phyloP scores from a whole-genome alignment of 495 filamentous ascomycete species.

The Choiromyces venosus region DNA sequence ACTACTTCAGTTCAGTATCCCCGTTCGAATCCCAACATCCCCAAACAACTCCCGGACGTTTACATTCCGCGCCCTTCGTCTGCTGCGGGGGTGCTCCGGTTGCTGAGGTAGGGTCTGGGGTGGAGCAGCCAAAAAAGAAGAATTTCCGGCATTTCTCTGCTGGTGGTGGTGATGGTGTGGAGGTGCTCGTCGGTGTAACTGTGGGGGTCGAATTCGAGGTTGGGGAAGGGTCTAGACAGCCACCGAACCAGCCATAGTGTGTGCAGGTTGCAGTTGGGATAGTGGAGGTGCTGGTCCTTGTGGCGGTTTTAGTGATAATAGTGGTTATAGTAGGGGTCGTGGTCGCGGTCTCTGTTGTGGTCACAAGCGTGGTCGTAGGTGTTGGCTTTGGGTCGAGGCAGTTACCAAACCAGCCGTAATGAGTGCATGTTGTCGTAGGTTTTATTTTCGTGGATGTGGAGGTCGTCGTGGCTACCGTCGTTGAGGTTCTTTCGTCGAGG shows the following conservation, averaged over 20 bases:
- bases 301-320: slow-evolving; percentile 38
- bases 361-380: slow-evolving; percentile 16
- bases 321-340: slow-evolving; percentile 45
- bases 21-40: slow-evolving; percentile 22
- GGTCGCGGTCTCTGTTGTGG: slow-evolving; percentile 32
- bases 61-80: slow-evolving; percentile 6
- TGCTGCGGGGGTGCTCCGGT: background rate
- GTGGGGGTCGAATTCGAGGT: slow-evolving; percentile 30
- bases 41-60: slow-evolving; percentile 16
- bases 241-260: slow-evolving; percentile 54
- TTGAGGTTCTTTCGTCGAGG: slow-evolving; percentile 52
- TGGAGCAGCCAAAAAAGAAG: slow-evolving; percentile 16
- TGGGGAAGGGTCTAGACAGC: slow-evolving; percentile 51
- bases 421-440: slow-evolving; percentile 46
- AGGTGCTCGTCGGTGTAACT: slow-evolving; percentile 20
- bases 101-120: slow-evolving; percentile 6
- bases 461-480: slow-evolving; percentile 44
- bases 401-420: slow-evolving; percentile 57
- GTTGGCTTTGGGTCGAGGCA: slow-evolving; percentile 51
- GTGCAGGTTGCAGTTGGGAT: slow-evolving; percentile 48
- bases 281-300: slow-evolving; percentile 42
- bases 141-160: slow-evolving; percentile 30
- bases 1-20: slow-evolving; percentile 11
- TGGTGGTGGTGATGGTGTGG: slow-evolving; percentile 38
- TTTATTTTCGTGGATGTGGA: slow-evolving; percentile 41